Evolutionary conservation across 305 asterid species (phyloP).

Genomic region (Withania somnifera): DNA sequence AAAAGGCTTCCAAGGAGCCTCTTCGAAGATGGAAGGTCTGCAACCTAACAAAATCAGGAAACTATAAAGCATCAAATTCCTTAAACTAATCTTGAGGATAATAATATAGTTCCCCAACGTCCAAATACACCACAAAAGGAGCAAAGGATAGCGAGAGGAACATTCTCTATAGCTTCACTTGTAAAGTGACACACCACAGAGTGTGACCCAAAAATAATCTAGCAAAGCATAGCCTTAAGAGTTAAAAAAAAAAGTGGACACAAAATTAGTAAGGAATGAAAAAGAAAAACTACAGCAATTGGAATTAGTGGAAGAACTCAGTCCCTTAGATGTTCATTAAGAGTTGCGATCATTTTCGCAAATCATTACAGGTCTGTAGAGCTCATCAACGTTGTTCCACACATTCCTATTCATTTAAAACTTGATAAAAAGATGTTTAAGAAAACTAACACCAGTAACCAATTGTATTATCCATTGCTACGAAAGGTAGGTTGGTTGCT

Average conservation of each 20-base stretch:
- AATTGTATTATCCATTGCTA: no score
- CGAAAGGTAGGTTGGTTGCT: not conserved
- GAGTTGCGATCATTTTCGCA: slow-evolving; percentile 27
- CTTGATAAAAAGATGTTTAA: not conserved
- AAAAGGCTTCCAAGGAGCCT: no score
- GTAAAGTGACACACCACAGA: slow-evolving; percentile 3
- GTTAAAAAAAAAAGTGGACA: not conserved
- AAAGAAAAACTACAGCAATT: not conserved
- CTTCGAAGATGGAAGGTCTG: not conserved
- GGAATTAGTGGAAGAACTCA: slow-evolving; percentile 17
- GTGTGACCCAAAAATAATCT: not conserved
- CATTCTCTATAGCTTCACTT: slow-evolving; percentile 21
- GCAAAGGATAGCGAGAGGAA: slow-evolving; percentile 47
- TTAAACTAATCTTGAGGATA: not conserved
- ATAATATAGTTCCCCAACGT: slow-evolving; percentile 35
- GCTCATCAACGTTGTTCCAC: slow-evolving; percentile 21
- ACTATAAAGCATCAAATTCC: not conserved
- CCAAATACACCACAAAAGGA: slow-evolving; percentile 20
- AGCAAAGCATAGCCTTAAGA: not conserved
- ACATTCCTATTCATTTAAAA: not conserved
- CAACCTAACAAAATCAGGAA: no score
- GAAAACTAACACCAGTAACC: not conserved
- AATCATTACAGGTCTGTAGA: slow-evolving; percentile 42
- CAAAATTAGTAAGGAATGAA: not conserved
- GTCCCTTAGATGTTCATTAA: slow-evolving; percentile 48